Conservation (phyloP, 139 green algal genomes). For the Tetradesmus lagerheimii region DNA sequence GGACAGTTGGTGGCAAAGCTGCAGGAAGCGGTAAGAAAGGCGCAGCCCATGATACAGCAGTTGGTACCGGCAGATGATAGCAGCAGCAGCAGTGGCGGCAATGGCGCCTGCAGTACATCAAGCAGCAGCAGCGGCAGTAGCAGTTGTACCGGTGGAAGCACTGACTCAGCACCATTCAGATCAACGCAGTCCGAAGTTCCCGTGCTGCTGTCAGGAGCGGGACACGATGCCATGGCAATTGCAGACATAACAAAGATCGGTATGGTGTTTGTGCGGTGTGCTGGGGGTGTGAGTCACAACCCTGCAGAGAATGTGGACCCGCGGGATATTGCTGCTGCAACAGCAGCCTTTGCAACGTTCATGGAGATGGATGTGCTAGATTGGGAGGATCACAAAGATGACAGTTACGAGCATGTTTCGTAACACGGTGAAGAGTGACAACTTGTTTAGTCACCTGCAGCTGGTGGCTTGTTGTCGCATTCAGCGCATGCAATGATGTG, state of each 20-base stretch:
- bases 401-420: background rate
- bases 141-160: background rate
- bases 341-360: constrained; percentile 60
- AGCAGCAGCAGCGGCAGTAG: background rate
- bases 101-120: background rate
- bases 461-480: too few relatives aligned
- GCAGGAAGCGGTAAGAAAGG: background rate
- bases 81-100: constrained; percentile 13
- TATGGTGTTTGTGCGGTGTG: constrained; percentile 94
- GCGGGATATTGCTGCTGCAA: constrained; percentile 73
- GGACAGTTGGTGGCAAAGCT: background rate
- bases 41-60: constrained; percentile 19
- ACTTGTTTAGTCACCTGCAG: too few relatives aligned
- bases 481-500: too few relatives aligned
- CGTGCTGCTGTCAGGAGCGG: constrained; percentile 86
- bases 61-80: background rate
- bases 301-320: constrained; percentile 79
- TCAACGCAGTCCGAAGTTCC: constrained; percentile 49
- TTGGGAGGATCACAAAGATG: background rate
- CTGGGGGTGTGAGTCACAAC: constrained; percentile 86
- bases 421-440: background rate
- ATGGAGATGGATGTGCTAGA: constrained; percentile 51
- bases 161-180: background rate
- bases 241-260: constrained; percentile 76
- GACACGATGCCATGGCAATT: constrained; percentile 93